These are phyloP conservation scores for Aspergillus uvarum DNA, from an alignment of 2,329 filamentous ascomycete species.

Conservation along the genomic window DNA sequence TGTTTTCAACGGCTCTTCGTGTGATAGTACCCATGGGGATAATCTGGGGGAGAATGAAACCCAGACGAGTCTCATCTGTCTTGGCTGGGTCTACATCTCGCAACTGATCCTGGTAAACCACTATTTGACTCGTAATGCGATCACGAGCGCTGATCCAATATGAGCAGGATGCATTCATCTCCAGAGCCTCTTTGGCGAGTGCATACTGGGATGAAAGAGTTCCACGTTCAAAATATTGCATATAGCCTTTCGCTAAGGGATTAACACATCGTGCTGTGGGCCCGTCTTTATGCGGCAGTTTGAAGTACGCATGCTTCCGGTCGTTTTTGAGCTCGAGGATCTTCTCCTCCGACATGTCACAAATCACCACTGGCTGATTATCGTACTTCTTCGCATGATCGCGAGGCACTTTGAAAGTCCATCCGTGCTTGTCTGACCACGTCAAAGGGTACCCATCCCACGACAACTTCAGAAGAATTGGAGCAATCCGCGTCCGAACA, in stretches of 20 bases:
- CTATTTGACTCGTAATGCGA: conserved; percentile 91
- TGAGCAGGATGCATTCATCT: conserved; percentile 98
- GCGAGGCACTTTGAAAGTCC: conserved; percentile 78
- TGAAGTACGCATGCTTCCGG: conserved; percentile 70
- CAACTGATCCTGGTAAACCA: conserved; percentile 75
- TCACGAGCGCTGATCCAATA: conserved; percentile 98
- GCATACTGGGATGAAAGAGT: conserved; percentile 81
- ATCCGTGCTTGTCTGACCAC: conserved; percentile 91
- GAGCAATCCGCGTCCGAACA: conserved; percentile 83
- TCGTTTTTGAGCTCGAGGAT: conserved; percentile 67
- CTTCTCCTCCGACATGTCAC: conserved; percentile 75
- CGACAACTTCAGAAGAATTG: conserved; percentile 74
- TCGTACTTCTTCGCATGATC: conserved; percentile 64
- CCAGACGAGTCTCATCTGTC: conserved; percentile 49
- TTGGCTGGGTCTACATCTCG: conserved; percentile 18
- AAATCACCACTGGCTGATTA: conserved; percentile 69
- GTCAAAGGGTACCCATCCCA: conserved; percentile 89
- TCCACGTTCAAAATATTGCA: conserved; percentile 87
- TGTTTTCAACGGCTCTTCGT: conserved; percentile 90
- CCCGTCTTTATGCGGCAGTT: conserved; percentile 94
- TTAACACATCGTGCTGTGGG: conserved; percentile 79
- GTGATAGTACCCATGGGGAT: conserved; percentile 99
- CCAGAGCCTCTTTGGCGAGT: conserved; percentile 89
- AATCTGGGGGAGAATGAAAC: conserved; percentile 90
- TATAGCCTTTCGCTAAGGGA: conserved; percentile 87